These are phyloP conservation scores for Collybia sp. DNA, from an alignment of 768 basidiomycete genomes.

Conservation along the genomic window DNA sequence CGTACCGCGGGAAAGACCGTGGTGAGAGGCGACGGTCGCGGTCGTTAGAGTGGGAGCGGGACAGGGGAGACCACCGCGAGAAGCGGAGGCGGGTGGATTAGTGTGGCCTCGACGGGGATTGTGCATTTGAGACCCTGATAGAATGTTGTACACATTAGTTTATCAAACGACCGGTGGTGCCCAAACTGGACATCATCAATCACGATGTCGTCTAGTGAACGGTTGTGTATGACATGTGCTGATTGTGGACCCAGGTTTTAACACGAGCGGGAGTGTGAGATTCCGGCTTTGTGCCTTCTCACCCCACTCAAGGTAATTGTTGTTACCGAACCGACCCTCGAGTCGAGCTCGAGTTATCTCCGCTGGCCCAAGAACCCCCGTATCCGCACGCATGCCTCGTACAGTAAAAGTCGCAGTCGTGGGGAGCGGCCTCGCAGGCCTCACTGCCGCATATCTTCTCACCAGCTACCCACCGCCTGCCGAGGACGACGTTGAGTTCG, in stretches of 20 bases:
- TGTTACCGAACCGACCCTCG: too few species aligned
- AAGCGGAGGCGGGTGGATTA: slow-evolving; percentile 59
- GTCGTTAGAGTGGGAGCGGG: slow-evolving; percentile 24
- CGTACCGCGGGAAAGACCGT: slow-evolving; percentile 9
- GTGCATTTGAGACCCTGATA: too few species aligned
- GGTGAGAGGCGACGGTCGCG: slow-evolving; percentile 18
- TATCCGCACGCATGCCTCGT: slow-evolving; percentile 20
- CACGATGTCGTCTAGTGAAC: too few species aligned
- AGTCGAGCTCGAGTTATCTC: background rate
- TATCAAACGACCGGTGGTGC: too few species aligned
- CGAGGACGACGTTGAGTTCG: slow-evolving; percentile 40
- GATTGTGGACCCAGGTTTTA: too few species aligned
- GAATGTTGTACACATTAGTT: too few species aligned
- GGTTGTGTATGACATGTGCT: too few species aligned
- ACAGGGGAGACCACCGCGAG: slow-evolving; percentile 29
- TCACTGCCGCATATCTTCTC: slow-evolving; percentile 63
- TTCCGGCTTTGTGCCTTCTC: too few species aligned
- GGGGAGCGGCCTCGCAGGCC: slow-evolving; percentile 70
- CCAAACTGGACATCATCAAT: too few species aligned
- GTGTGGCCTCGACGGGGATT: slow-evolving; percentile 2
- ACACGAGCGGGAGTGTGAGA: too few species aligned
- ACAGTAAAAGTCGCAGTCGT: slow-evolving; percentile 63
- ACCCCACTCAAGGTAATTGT: too few species aligned
- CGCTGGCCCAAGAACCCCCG: background rate
- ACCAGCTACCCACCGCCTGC: slow-evolving; percentile 19